A percentile compares a stretch with the other conserved stretches of the same genome.
Conservation (phyloP, 1,139 yeast species). For the Geotrichum citri-aurantii region DNA sequence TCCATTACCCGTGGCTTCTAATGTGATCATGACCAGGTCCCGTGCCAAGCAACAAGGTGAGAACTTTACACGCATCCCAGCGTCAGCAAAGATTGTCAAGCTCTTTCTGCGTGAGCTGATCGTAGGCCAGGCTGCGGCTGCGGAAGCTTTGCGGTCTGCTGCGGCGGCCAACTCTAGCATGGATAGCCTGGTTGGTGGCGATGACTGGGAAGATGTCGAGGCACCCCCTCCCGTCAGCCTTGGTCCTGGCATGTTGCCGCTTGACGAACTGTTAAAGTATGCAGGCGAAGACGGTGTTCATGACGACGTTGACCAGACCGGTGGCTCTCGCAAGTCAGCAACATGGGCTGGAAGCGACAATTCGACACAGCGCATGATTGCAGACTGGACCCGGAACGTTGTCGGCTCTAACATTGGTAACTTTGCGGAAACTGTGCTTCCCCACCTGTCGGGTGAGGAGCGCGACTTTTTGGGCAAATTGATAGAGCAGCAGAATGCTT, state of each 20-base stretch:
- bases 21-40: constrained; percentile 74
- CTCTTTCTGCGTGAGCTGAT: constrained; percentile 62
- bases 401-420: constrained; percentile 49
- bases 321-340: constrained; percentile 3
- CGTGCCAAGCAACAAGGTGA: constrained; percentile 54
- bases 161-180: constrained; percentile 30
- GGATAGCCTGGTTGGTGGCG: constrained; percentile 32
- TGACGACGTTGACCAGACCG: constrained; percentile 35
- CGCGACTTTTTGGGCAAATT: constrained; percentile 40
- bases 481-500: neutral
- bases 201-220: constrained; percentile 80
- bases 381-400: constrained; percentile 60
- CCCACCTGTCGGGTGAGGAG: constrained; percentile 48
- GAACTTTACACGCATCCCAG: constrained; percentile 57
- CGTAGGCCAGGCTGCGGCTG: constrained; percentile 32
- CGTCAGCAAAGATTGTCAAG: constrained; percentile 66
- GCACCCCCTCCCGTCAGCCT: constrained; percentile 10
- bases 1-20: constrained; percentile 55
- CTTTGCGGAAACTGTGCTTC: constrained; percentile 41
- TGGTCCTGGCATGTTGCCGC: constrained; percentile 10
- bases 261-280: constrained; percentile 23
- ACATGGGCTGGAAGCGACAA: constrained; percentile 24
- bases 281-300: constrained; percentile 29
- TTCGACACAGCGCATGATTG: constrained; percentile 41
- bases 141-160: constrained; percentile 19